phyloP scores from a whole-genome alignment of 2,329 filamentous ascomycete species.

The Bipolaris cookei region DNA sequence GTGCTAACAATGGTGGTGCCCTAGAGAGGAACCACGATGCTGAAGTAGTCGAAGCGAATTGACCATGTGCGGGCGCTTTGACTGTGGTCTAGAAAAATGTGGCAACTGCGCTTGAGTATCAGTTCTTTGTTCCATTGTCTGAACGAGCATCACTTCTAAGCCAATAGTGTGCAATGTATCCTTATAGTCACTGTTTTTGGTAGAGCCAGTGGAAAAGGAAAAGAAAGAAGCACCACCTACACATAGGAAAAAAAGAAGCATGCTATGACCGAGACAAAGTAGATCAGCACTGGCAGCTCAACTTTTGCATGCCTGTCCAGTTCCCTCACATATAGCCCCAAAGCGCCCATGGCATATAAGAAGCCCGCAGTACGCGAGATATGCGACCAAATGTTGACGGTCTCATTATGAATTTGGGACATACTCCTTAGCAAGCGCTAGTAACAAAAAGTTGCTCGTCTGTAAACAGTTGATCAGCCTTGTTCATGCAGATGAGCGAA shows the following conservation, averaged over 20 bases:
- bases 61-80: slow-evolving; percentile 75
- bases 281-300: slow-evolving; percentile 6
- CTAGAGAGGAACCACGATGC: slow-evolving; percentile 72
- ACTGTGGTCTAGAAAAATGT: slow-evolving; percentile 82
- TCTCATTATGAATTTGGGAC: slow-evolving; percentile 10
- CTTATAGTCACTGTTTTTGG: neutral
- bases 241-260: slow-evolving; percentile 17
- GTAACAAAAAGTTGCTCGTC: slow-evolving; percentile 7
- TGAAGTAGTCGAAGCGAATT: slow-evolving; percentile 89
- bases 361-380: slow-evolving; percentile 2
- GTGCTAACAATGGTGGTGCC: slow-evolving; percentile 86
- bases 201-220: too few relatives aligned
- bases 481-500: neutral
- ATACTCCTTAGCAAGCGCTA: slow-evolving; percentile 2
- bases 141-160: too few relatives aligned
- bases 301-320: neutral
- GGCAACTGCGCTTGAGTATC: slow-evolving; percentile 62
- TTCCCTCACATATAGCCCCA: neutral
- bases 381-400: slow-evolving; percentile 17
- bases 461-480: neutral
- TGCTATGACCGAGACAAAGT: slow-evolving; percentile 9
- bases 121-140: neutral
- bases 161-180: too few relatives aligned
- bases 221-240: slow-evolving; percentile 40
- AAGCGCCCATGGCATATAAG: neutral